phyloP scores from a whole-genome alignment of 176 grass and related monocot genomes.

The Lolium multiflorum region DNA sequence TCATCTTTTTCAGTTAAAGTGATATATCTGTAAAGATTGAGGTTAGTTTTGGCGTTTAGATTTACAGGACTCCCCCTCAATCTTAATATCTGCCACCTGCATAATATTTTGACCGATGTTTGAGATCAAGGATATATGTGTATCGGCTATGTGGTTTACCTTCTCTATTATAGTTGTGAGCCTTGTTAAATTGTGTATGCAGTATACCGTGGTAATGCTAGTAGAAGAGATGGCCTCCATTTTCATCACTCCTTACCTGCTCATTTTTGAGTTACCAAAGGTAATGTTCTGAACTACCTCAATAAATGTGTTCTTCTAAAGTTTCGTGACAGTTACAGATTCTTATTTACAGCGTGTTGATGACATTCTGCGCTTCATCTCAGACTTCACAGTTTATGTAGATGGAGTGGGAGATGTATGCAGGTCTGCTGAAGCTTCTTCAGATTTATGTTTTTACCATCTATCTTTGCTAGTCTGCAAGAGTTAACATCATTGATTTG shows the following conservation, averaged over 20 bases:
- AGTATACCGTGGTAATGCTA: slow-evolving; percentile 98
- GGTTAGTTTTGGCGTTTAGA: slow-evolving; percentile 13
- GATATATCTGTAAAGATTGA: background rate
- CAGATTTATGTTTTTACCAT: slow-evolving; percentile 12
- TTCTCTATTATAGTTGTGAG: slow-evolving; percentile 32
- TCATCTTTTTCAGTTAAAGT: background rate
- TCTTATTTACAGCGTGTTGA: slow-evolving; percentile 70
- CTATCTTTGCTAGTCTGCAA: slow-evolving; percentile 9
- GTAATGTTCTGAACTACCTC: slow-evolving; percentile 59
- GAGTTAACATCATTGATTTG: slow-evolving; percentile 36
- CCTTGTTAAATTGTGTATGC: slow-evolving; percentile 35
- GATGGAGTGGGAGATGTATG: slow-evolving; percentile 97
- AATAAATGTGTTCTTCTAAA: slow-evolving; percentile 15
- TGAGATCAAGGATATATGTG: background rate
- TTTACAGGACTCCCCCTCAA: background rate
- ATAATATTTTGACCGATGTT: slow-evolving; percentile 6
- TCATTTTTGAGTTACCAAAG: slow-evolving; percentile 91
- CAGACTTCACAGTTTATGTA: slow-evolving; percentile 93
- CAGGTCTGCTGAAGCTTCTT: slow-evolving; percentile 68
- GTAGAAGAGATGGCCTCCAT: slow-evolving; percentile 98
- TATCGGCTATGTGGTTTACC: background rate
- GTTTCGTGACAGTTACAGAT: slow-evolving; percentile 36
- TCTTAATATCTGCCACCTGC: slow-evolving; percentile 28
- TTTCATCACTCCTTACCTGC: slow-evolving; percentile 88
- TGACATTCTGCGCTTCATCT: slow-evolving; percentile 96